Evolutionary conservation across 192 early-diverging fungal genomes (phyloP).

Genomic region (Coemansia sp.): DNA sequence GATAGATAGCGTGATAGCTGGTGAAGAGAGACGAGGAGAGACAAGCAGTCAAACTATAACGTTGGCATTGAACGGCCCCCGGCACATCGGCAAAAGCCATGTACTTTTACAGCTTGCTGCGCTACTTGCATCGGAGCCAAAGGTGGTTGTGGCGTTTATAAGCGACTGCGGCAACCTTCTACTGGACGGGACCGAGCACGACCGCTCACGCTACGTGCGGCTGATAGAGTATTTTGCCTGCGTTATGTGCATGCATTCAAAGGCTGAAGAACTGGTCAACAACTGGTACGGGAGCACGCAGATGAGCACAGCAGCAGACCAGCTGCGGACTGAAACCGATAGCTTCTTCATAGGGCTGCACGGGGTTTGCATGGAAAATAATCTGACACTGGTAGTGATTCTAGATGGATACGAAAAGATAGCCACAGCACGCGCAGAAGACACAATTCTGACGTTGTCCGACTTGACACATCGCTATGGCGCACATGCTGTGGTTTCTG

Average conservation of each 20-base stretch:
- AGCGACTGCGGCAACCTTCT: conserved; percentile 17
- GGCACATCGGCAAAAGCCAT: conserved; percentile 39
- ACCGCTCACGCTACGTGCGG: conserved; percentile 11
- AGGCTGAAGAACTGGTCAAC: conserved; percentile 4
- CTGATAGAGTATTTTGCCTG: conserved; percentile 29
- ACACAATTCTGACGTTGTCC: conserved; percentile 2
- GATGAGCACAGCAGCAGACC: conserved; percentile 3
- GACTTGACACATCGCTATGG: conserved; percentile 7
- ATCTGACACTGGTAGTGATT: conserved; percentile 12
- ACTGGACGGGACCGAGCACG: background rate
- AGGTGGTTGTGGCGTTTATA: conserved; percentile 20
- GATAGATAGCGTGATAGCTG: background rate
- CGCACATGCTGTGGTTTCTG: conserved; percentile 1
- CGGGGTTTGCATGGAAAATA: conserved; percentile 1
- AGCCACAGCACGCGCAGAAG: background rate
- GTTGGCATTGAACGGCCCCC: conserved; percentile 18
- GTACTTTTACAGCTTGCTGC: conserved; percentile 26
- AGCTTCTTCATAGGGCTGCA: conserved; percentile 6
- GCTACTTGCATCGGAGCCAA: conserved; percentile 19
- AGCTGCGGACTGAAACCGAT: conserved; percentile 12
- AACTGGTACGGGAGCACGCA: conserved; percentile 20
- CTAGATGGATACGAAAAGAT: conserved; percentile 27
- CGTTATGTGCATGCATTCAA: conserved; percentile 8
- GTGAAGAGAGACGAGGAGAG: too few species aligned
- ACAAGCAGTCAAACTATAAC: background rate